Base-by-base conservation (phyloP, 1,284 basidiomycete species). In the Heterobasidion annosum region DNA sequence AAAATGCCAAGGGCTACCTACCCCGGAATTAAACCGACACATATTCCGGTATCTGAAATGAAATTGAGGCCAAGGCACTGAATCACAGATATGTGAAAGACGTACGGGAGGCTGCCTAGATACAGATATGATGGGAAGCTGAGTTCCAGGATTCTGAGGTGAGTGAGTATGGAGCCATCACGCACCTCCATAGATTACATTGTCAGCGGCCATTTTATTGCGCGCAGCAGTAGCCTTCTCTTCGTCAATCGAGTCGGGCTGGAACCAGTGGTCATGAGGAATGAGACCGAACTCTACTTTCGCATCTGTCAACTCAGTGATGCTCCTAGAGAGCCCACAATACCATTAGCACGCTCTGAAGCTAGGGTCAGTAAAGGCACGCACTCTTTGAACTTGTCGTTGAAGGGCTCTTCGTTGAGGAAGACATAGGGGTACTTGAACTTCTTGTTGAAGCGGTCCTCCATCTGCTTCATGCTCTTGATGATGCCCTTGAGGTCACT, bases 11-110 rank as follows among this genome's bases (percentile, higher is more conserved):
- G 15, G n/a, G 16, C n/a, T 37, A 68, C 80, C 64, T 71, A 91
- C 91, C 48, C 92, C 91, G 53, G 89, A 91, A 67, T 96, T 92
- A 73, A 86, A 96, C 25, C 94, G 82, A 66, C 93, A 96, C 91
- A 94, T 89, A 59, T 90, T 88, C 50, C 87, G 81, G 61, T 91
- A 90, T 48, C 82, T 83, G 61, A 51, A 19, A 1, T 7, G 33
- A 25, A 15, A 37, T 34, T 52, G 10, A 50, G 35, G n/a, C 8
- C 12, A 33, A 35, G n/a, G 8, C 52, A 48, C 32, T 34, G 35
- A n/a, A 48, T 13, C 35, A 43, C 12, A 18, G 13, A 13, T 16
- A 44, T 25, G 16, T n/a, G 37, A 73, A 9, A 8, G 10, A 53
- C 81, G 59, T 68, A 88, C 79, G 82, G 73, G 34, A 85, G 71